Percentiles rank a stretch among this genome's conserved stretches.
phyloP scores from a whole-genome alignment of 2,329 filamentous ascomycete species.

The Hypoxylon rubiginosum region DNA sequence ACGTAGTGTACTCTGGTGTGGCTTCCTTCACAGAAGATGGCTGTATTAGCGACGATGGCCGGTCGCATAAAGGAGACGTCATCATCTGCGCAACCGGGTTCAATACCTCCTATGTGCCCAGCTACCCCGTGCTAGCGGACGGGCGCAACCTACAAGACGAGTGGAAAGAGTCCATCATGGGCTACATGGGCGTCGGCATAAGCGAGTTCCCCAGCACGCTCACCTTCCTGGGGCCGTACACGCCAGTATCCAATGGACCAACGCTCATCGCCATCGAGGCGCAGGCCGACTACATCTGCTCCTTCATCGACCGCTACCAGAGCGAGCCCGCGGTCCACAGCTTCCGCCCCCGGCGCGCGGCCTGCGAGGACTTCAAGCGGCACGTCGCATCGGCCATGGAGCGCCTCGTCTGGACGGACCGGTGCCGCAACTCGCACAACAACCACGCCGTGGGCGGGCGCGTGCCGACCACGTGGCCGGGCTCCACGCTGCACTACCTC shows the following conservation, averaged over 20 bases:
- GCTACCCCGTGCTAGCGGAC: constrained; percentile 60
- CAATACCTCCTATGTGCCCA: constrained; percentile 38
- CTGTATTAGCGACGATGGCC: constrained; percentile 45
- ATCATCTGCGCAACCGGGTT: constrained; percentile 49
- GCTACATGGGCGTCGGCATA: constrained; percentile 52
- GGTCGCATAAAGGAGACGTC: constrained; percentile 49
- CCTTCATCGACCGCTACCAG: constrained; percentile 64
- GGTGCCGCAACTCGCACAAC: constrained; percentile 65
- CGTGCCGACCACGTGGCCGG: constrained; percentile 61
- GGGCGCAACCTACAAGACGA: constrained; percentile 45
- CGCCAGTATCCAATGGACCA: constrained; percentile 56
- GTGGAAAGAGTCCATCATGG: constrained; percentile 45
- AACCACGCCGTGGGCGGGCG: constrained; percentile 57
- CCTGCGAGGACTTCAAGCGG: constrained; percentile 57
- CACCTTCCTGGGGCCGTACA: constrained; percentile 58
- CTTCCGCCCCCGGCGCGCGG: constrained; percentile 60
- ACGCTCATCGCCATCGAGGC: constrained; percentile 55
- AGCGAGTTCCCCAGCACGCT: constrained; percentile 49
- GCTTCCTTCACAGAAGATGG: constrained; percentile 19
- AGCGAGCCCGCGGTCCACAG: constrained; percentile 60
- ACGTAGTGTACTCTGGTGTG: constrained; percentile 57
- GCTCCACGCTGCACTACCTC: constrained; percentile 64
- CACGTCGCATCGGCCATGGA: constrained; percentile 61
- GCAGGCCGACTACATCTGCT: constrained; percentile 64
- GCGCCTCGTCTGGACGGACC: constrained; percentile 60